A percentile compares a stretch with the other conserved stretches of the same genome.
Conservation (phyloP, 257 asterid genomes). For the Nyctanthes arbortristis region DNA sequence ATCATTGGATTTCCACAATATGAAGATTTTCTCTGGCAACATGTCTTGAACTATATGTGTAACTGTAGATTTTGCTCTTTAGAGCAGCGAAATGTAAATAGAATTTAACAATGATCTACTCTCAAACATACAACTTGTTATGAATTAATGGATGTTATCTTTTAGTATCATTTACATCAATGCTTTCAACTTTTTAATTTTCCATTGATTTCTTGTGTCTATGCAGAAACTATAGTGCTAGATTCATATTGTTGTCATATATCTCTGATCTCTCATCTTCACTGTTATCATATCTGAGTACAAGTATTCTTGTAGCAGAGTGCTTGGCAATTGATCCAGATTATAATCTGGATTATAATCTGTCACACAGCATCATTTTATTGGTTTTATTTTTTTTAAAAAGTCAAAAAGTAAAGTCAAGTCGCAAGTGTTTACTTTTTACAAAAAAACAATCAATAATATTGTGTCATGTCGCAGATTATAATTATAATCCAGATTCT, state of each 20-base stretch:
- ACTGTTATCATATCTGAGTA: not conserved
- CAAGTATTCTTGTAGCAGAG: too few relatives aligned
- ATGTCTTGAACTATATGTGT: conserved; percentile 18
- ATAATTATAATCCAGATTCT: too few relatives aligned
- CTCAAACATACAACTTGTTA: not conserved
- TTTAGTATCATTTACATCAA: not conserved
- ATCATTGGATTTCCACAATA: not conserved
- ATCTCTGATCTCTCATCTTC: not conserved
- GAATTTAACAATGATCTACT: not conserved
- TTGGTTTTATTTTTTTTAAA: too few relatives aligned
- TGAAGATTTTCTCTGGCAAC: conserved; percentile 17
- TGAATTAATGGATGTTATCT: not conserved
- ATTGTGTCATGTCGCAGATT: too few relatives aligned
- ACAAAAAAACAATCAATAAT: too few relatives aligned
- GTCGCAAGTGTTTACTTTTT: too few relatives aligned
- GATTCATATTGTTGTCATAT: not conserved
- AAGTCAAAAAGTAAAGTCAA: too few relatives aligned
- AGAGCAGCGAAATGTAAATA: not conserved
- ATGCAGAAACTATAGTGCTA: too few relatives aligned
- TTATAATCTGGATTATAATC: too few relatives aligned
- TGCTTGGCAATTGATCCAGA: too few relatives aligned
- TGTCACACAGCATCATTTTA: too few relatives aligned
- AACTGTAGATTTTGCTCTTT: not conserved
- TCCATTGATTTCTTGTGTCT: not conserved
- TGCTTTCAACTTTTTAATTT: too few relatives aligned